These are phyloP conservation scores for Sporothrix sp. DNA, from an alignment of 2,329 filamentous ascomycete species.

Conservation along the genomic window DNA sequence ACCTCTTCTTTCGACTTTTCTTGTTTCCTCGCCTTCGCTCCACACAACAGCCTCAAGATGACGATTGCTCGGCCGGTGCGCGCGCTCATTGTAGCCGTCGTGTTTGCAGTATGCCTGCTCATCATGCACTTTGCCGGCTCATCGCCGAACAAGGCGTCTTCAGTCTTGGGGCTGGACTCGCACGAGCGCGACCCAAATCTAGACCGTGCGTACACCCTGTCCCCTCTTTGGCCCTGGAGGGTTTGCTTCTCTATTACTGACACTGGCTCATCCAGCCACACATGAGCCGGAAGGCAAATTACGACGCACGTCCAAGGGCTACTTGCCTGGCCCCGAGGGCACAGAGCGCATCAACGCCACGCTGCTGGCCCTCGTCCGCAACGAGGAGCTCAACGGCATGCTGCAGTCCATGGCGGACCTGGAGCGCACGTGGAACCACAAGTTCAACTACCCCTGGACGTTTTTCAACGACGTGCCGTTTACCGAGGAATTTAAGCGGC, in stretches of 20 bases:
- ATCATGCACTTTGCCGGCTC: conserved; percentile 63
- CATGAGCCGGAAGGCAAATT: conserved; percentile 73
- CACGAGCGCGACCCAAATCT: conserved; percentile 69
- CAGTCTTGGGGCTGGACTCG: conserved; percentile 31
- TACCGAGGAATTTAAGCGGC: conserved; percentile 80
- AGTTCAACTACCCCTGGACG: conserved; percentile 99
- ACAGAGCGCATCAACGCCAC: conserved; percentile 88
- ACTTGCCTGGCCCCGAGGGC: conserved; percentile 63
- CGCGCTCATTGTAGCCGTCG: conserved; percentile 60
- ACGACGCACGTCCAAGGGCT: conserved; percentile 64
- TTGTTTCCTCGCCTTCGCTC: background rate
- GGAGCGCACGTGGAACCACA: conserved; percentile 91
- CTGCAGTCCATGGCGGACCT: conserved; percentile 82
- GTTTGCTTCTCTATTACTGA: background rate
- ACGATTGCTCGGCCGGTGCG: conserved; percentile 78
- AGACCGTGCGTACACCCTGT: conserved; percentile 56
- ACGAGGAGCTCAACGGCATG: conserved; percentile 77
- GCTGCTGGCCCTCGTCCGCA: conserved; percentile 81
- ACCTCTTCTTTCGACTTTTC: background rate
- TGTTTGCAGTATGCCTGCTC: conserved; percentile 64
- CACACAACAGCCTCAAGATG: conserved; percentile 41
- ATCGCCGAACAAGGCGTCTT: conserved; percentile 32
- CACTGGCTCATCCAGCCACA: conserved; percentile 48
- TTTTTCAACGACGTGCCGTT: conserved; percentile 98
- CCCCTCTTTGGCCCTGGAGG: too few species aligned